phyloP scores from a whole-genome alignment of 352 stramenopile species.

The Pythium sp. region DNA sequence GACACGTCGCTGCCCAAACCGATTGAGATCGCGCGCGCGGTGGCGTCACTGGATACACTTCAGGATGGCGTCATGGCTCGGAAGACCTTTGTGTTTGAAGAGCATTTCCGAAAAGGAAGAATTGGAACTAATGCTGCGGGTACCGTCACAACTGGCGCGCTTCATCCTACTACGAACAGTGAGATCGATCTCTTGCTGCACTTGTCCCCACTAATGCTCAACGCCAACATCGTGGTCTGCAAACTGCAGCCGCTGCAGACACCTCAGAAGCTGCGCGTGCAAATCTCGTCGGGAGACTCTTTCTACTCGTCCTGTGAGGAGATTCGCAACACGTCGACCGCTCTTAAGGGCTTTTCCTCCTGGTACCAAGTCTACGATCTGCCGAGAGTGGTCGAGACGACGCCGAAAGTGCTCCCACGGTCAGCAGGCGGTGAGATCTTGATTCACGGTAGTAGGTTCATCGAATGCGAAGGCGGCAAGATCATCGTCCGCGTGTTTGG shows the following conservation, averaged over 20 bases:
- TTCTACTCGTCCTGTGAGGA: slow-evolving; percentile 39
- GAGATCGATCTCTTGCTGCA: slow-evolving; percentile 64
- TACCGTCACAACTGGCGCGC: not conserved
- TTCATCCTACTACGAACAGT: slow-evolving; percentile 6
- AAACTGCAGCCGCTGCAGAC: slow-evolving; percentile 24
- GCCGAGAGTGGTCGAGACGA: slow-evolving; percentile 36
- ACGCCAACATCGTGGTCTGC: slow-evolving; percentile 38
- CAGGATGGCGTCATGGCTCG: slow-evolving; percentile 38
- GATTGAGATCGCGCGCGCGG: slow-evolving; percentile 42
- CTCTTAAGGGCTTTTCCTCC: slow-evolving; percentile 1
- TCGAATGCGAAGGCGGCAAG: slow-evolving; percentile 25
- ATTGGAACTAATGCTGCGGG: slow-evolving; percentile 12
- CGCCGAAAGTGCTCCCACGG: slow-evolving; percentile 50
- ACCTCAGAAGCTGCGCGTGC: slow-evolving; percentile 41
- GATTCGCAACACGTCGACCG: slow-evolving; percentile 8
- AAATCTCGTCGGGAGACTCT: slow-evolving; percentile 64
- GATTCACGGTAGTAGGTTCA: slow-evolving; percentile 43
- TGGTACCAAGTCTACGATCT: slow-evolving; percentile 49
- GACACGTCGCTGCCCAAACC: slow-evolving; percentile 32
- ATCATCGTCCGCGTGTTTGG: slow-evolving; percentile 53
- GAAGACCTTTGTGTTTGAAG: slow-evolving; percentile 32
- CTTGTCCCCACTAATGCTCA: slow-evolving; percentile 50
- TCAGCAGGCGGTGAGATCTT: slow-evolving; percentile 49
- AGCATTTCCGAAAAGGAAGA: slow-evolving; percentile 49
- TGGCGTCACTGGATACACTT: slow-evolving; percentile 33